Conservation (phyloP, 345 rosid species). For the Reutealis trisperma region DNA sequence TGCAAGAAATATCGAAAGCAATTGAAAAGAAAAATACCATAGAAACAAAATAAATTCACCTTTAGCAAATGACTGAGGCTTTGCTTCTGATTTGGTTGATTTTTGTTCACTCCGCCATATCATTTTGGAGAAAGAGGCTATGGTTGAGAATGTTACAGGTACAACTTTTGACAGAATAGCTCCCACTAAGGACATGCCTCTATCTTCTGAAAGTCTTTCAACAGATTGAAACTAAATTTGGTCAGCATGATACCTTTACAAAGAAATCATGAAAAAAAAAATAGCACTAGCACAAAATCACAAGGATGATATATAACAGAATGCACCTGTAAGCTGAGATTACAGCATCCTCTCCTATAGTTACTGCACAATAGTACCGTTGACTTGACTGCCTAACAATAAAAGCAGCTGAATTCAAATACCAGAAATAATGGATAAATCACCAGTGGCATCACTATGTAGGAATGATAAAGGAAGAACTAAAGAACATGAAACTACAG, state of each 20-base stretch:
- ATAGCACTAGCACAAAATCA: neutral
- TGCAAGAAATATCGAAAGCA: neutral
- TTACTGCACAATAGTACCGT: constrained; percentile 84
- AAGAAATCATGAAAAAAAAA: neutral
- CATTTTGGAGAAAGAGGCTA: constrained; percentile 84
- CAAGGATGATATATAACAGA: neutral
- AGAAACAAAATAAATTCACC: constrained; percentile 41
- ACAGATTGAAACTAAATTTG: constrained; percentile 19
- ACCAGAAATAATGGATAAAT: constrained; percentile 43
- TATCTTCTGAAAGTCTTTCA: constrained; percentile 88
- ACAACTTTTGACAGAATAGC: constrained; percentile 91
- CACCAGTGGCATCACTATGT: constrained; percentile 21
- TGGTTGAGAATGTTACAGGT: constrained; percentile 92
- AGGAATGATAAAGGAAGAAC: neutral
- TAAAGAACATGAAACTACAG: neutral
- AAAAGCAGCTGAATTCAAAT: constrained; percentile 88
- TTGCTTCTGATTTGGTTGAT: constrained; percentile 56
- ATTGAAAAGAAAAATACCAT: neutral
- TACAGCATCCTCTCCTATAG: constrained; percentile 93
- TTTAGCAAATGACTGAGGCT: constrained; percentile 83
- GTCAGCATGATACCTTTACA: constrained; percentile 12
- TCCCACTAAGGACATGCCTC: constrained; percentile 82
- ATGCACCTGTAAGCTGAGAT: constrained; percentile 84
- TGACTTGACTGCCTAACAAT: constrained; percentile 99
- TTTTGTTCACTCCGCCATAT: constrained; percentile 81